Base-by-base conservation (phyloP, 202 grass and related monocot genomes). In the Zizania palustris region DNA sequence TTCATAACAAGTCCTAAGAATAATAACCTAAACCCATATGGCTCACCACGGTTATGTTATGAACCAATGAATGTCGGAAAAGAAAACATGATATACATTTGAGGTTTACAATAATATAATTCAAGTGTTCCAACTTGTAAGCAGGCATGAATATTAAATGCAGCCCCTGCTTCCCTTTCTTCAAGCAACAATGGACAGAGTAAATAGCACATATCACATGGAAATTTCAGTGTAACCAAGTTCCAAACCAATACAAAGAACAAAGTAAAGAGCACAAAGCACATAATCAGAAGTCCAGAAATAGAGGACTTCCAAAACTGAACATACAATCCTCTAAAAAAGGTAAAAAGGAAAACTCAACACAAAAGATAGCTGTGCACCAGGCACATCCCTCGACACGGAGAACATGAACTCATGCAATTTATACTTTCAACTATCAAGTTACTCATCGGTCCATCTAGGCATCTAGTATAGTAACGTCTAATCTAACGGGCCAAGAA, bases 91-190 rank as follows among this genome's bases (percentile, higher is more conserved):
- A n/a, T 20, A 55, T n/a, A 55, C n/a, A 18, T 55, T 7, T 0
- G 33, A 53, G 9, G 13, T 11, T 50, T 28, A 28, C 28, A 28
- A 77, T 35, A 53, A 53, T 16, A 45, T 16, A 60, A 41, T 18
- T 59, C 15, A 3, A 36, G 15, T 39, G 13, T 22, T 45, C 44
- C 42, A 73, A 44, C 9, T 22, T 45, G 51, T 50, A 73, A 44
- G 36, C 6, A 45, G 40, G 60, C 16, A 67, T n/a, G 28, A 28
- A 39, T 13, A 60, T 45, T 67, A 53, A 61, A 83, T 78, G 69
- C 74, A 74, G 12, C 6, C 45, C 13, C 14, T 5, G 13, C 28
- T 38, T 73, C 79, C 51, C 9, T 46, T 67, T 55, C 16, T 28
- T 66, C 16, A 73, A 73, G 35, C 42, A 60, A 73, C 42, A 73